Base-by-base conservation (phyloP, 768 basidiomycete genomes). In the Tricholoma saponaceum region DNA sequence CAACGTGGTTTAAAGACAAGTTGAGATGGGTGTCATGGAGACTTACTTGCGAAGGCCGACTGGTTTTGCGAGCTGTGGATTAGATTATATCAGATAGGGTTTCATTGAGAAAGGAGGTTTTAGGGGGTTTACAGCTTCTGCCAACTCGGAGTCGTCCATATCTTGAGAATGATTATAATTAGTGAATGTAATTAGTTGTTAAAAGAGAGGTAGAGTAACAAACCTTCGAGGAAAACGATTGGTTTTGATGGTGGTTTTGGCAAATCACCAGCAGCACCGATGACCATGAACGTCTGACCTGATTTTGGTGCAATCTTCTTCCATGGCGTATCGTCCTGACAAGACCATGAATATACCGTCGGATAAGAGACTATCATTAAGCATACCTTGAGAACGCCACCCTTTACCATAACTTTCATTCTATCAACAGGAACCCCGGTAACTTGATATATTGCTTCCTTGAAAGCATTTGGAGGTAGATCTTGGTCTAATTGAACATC, bases 351-450 rank as follows among this genome's bases (percentile, higher is more conserved):
- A 23, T 52, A 30, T 5, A 5, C 14, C 25, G 33, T 35, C 14
- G 18, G 10, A 53, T 26, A 39, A 14, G 26, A n/a, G 30, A 54
- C 37, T 49, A 35, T 51, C 2, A 32, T 22, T 33, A 44, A 9
- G 73, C 77, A 54, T 66, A 91, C 93, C 83, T 95, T 96, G 65
- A 97, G 82, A 55, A 93, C 79, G 35, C 89, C 90, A 54, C 90
- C 90, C 69, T 97, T 98, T 69, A 95, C 81, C 90, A 97, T 95
- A 62, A 98, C 89, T 75, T 98, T 99, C 92, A 97, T 95, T 50
- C 95, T 81, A 67, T 96, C 93, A 33, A 84, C 72, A 3, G 92
- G 94, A 2, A 98, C 89, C 7, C 93, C 94, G 0, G 95, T 98
- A 47, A 79, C 75, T 43, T 87, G 81, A 66, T 90, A 90, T 32